A percentile compares a stretch with the other conserved stretches of the same genome.
phyloP scores from a whole-genome alignment of 257 asterid species.

The Penstemon barbatus region DNA sequence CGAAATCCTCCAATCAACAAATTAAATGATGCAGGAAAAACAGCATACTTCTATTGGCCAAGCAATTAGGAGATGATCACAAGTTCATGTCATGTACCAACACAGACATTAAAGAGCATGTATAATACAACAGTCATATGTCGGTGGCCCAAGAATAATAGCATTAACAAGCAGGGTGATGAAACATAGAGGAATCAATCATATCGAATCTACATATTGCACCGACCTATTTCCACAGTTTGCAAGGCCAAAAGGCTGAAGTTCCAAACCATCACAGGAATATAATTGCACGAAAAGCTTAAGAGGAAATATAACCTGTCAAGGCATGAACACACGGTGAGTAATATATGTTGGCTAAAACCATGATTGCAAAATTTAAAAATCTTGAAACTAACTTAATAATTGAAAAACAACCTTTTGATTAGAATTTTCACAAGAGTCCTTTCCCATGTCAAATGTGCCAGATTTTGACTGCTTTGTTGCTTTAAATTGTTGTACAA shows the following conservation, averaged over 20 bases:
- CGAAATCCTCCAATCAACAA: not conserved
- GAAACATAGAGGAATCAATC: constrained; percentile 12
- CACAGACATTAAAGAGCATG: constrained; percentile 3
- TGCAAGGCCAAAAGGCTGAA: constrained; percentile 56
- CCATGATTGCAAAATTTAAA: constrained; percentile 1
- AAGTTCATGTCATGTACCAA: constrained; percentile 20
- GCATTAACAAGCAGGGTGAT: constrained; percentile 17
- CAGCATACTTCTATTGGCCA: not conserved
- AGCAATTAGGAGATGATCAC: constrained; percentile 2
- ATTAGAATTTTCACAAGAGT: constrained; percentile 33
- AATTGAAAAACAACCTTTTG: constrained; percentile 37
- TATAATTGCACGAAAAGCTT: constrained; percentile 55
- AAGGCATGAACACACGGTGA: constrained; percentile 23
- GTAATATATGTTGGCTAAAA: constrained; percentile 9
- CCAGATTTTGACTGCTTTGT: constrained; percentile 47
- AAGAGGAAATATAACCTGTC: constrained; percentile 41
- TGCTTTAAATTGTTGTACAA: constrained; percentile 51
- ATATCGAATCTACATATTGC: constrained; percentile 8
- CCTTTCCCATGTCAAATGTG: constrained; percentile 34
- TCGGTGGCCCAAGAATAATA: constrained; percentile 10
- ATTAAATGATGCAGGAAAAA: not conserved
- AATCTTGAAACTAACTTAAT: not conserved
- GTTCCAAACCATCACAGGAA: constrained; percentile 34
- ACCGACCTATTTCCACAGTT: constrained; percentile 63
- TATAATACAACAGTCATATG: constrained; percentile 7